A percentile compares a stretch with the other conserved stretches of the same genome.
Conservation (phyloP, 305 asterid genomes). For the Fraxinus nigra region DNA sequence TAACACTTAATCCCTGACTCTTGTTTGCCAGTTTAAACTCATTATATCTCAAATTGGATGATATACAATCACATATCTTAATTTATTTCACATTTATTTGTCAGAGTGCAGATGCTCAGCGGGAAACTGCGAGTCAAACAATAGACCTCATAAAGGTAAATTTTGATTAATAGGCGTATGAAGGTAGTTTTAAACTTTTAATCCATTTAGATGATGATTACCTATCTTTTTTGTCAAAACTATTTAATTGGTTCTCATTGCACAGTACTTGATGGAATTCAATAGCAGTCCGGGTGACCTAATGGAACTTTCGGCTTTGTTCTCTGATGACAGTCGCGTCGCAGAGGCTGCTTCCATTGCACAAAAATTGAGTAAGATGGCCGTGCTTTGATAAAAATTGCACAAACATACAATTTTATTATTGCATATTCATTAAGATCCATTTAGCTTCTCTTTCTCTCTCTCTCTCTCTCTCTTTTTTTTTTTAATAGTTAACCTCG, state of each 20-base stretch:
- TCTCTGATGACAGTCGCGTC: slow-evolving; percentile 95
- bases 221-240: slow-evolving; percentile 12
- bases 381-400: slow-evolving; percentile 16
- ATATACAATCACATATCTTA: neutral
- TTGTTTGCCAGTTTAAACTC: slow-evolving; percentile 14
- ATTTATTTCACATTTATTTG: neutral
- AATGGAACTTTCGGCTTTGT: slow-evolving; percentile 95
- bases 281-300: slow-evolving; percentile 97
- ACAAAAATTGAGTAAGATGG: slow-evolving; percentile 87
- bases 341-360: slow-evolving; percentile 99
- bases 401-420: neutral
- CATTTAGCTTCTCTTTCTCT: neutral
- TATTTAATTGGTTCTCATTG: slow-evolving; percentile 16
- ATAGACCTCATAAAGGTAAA: slow-evolving; percentile 93
- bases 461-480: too few relatives aligned
- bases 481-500: neutral
- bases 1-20: neutral
- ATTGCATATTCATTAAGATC: neutral
- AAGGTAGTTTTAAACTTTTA: neutral
- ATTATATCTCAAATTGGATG: slow-evolving; percentile 10
- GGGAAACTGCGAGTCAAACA: slow-evolving; percentile 96
- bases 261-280: slow-evolving; percentile 97
- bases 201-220: slow-evolving; percentile 12
- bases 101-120: slow-evolving; percentile 98
- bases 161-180: neutral